These are phyloP conservation scores for Beauveria pseudobassiana DNA, from an alignment of 2,329 filamentous ascomycete species.

Conservation along the genomic window DNA sequence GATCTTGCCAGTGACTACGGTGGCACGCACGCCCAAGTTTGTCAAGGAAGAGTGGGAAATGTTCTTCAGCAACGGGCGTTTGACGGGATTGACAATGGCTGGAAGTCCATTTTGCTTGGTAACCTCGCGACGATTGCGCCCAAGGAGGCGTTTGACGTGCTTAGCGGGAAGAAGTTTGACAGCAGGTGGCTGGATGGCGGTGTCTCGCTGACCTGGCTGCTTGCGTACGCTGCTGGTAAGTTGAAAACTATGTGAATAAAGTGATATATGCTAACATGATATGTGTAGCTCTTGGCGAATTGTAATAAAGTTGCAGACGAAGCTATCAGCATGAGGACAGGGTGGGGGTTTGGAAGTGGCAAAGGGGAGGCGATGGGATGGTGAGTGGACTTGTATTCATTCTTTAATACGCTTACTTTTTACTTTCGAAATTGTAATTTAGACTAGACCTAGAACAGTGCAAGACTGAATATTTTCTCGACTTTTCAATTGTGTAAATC, in stretches of 20 bases:
- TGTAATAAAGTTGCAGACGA: not conserved
- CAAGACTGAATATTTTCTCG: not conserved
- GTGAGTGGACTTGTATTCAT: not conserved
- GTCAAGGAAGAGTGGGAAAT: conserved; percentile 76
- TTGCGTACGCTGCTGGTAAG: conserved; percentile 69
- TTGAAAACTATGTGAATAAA: conserved; percentile 15
- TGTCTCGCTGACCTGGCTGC: conserved; percentile 76
- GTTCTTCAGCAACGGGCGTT: conserved; percentile 64
- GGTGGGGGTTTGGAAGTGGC: no score
- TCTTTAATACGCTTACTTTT: not conserved
- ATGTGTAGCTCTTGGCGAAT: not conserved
- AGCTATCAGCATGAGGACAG: not conserved
- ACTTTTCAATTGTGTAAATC: no score
- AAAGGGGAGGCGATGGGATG: not conserved
- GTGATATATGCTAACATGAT: not conserved
- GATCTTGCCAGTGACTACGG: conserved; percentile 58
- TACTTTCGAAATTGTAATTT: not conserved
- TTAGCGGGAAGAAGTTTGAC: conserved; percentile 59
- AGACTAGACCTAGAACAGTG: not conserved
- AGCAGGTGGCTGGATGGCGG: conserved; percentile 70
- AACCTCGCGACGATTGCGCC: conserved; percentile 77
- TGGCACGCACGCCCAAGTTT: conserved; percentile 60
- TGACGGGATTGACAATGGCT: conserved; percentile 62
- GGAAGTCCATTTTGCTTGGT: conserved; percentile 77
- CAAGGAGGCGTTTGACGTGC: conserved; percentile 63